Evolutionary conservation across 2,329 filamentous ascomycete genomes (phyloP), one percentile per base, ranked within the genome.

Genomic region (Aspergillus tubingensis): DNA sequence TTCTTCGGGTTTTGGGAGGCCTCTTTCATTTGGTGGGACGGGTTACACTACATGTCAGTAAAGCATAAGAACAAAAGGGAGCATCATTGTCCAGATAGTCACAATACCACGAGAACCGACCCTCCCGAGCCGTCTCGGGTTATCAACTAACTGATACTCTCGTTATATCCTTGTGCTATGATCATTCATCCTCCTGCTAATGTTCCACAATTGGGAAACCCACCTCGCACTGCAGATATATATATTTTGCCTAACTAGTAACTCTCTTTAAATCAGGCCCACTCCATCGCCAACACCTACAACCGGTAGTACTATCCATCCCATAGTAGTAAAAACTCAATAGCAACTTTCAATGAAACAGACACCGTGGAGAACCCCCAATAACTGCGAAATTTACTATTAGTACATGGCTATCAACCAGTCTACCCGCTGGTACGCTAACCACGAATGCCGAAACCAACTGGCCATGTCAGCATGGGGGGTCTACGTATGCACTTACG

Each of bases 41-140:
- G 59, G 50, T 54, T 57, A 58, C 51, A 47, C 56, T 55, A 60
- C 54, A 58, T 49, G 39, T 58, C 53, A 58, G 54, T 56, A 39
- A 61, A 58, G 25, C 11, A 52, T 43, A 51, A 57, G 54, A 44
- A n/a, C 50, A 56, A 49, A 55, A 59, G 47, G 44, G 51, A 49
- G 30, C 44, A 50, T 50, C 27, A 36, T 49, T 44, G 43, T 54
- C 44, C 44, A 23, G 41, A 44, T 44, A 44, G 41, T 44, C 41
- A 44, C 19, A 44, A 21, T 23, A 44, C 17, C 11, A 44, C 41
- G 13, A 44, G 41, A 19, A 23, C 10, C n/a, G 23, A 36, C 30
- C 27, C 32, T 36, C 32, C 32, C 32, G 32, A 36, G 32, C 32
- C 32, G 11, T 36, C 32, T 36, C 32, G 32, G 32, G 32, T 36